Evolutionary conservation across 805 yeast species (phyloP).

Genomic region (Pichia scutulata): DNA sequence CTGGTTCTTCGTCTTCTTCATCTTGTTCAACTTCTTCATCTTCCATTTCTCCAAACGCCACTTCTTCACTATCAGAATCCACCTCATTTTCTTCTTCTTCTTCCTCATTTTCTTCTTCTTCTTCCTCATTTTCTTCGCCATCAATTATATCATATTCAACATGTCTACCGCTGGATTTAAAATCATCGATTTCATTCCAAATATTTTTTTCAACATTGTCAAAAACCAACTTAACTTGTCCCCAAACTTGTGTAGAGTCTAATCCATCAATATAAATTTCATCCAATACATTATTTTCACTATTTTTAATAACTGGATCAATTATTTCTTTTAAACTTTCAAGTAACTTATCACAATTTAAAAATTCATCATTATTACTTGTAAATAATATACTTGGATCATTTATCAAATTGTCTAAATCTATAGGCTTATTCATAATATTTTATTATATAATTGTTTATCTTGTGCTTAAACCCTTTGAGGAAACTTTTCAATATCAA

Average conservation of each 20-base stretch:
- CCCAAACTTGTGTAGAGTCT: constrained; percentile 89
- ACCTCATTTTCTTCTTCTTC: constrained; percentile 23
- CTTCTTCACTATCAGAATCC: constrained; percentile 25
- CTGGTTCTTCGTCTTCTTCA: constrained; percentile 22
- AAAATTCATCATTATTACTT: background rate
- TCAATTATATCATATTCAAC: constrained; percentile 10
- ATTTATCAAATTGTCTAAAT: constrained; percentile 3
- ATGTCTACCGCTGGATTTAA: constrained; percentile 31
- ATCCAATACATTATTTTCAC: constrained; percentile 59
- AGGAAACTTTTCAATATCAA: background rate
- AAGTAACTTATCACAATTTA: constrained; percentile 8
- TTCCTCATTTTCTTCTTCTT: constrained; percentile 20
- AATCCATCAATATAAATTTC: constrained; percentile 79
- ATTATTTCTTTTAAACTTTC: constrained; percentile 10
- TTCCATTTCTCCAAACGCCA: constrained; percentile 23
- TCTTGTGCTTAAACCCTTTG: background rate
- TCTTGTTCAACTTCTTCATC: constrained; percentile 25
- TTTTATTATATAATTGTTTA: background rate
- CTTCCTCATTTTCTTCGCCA: constrained; percentile 25
- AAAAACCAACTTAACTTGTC: constrained; percentile 78
- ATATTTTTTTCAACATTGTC: constrained; percentile 68
- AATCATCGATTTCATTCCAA: constrained; percentile 45
- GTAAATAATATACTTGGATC: constrained; percentile 10
- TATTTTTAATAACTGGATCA: constrained; percentile 22
- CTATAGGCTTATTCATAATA: background rate